A percentile compares a stretch with the other conserved stretches of the same genome.
phyloP scores from a whole-genome alignment of 2,329 filamentous ascomycete species.

The Xylaria sp. region DNA sequence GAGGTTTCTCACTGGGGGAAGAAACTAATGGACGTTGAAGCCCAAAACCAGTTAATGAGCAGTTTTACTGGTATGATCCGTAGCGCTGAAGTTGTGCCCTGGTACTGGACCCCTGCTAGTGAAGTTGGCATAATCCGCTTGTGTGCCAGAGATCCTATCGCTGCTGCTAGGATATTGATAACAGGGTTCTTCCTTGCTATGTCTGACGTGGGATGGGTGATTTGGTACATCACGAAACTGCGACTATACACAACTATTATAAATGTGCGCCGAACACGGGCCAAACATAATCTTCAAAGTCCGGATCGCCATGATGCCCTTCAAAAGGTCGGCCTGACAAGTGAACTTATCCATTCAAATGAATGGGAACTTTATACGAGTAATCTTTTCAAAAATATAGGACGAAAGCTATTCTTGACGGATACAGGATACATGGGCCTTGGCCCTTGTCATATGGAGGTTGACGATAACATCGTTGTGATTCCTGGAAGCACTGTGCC shows the following conservation, averaged over 20 bases:
- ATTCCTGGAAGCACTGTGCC: slow-evolving; percentile 47
- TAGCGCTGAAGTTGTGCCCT: slow-evolving; percentile 30
- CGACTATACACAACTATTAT: not conserved
- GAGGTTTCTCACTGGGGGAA: slow-evolving; percentile 17
- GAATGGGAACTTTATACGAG: slow-evolving; percentile 32
- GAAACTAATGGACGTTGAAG: slow-evolving; percentile 13
- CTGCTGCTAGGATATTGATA: slow-evolving; percentile 17
- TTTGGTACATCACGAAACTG: slow-evolving; percentile 13
- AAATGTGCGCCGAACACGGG: slow-evolving; percentile 2
- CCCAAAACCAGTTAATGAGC: slow-evolving; percentile 6
- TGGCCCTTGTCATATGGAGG: slow-evolving; percentile 40
- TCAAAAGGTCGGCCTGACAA: slow-evolving; percentile 11
- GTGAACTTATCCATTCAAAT: not conserved
- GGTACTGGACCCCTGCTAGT: slow-evolving; percentile 34
- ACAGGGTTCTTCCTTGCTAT: slow-evolving; percentile 12
- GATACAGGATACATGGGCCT: slow-evolving; percentile 46
- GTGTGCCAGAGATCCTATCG: slow-evolving; percentile 33
- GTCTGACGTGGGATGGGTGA: slow-evolving; percentile 14
- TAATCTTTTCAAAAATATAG: slow-evolving; percentile 30
- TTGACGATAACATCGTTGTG: slow-evolving; percentile 46
- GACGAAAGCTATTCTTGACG: slow-evolving; percentile 45
- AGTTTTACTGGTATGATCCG: slow-evolving; percentile 30
- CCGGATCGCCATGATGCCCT: not conserved
- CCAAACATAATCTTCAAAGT: slow-evolving; percentile 1
- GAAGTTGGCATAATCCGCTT: slow-evolving; percentile 29